Conservation (phyloP, 371 early-diverging fungal genomes). For the Mucor sp. region DNA sequence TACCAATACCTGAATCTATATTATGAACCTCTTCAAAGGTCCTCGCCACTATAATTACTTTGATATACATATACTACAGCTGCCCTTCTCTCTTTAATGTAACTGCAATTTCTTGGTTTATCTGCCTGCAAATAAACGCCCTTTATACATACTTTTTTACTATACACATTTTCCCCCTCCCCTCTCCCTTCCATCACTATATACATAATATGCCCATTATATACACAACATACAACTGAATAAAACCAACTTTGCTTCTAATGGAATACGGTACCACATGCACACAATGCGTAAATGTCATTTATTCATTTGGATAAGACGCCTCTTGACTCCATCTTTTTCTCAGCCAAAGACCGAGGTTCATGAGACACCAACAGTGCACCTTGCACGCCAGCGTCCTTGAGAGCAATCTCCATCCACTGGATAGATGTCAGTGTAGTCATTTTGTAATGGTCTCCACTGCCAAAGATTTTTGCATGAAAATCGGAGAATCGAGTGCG, state of each 20-base stretch:
- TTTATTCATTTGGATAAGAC: neutral
- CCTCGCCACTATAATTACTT: neutral
- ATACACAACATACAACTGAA: neutral
- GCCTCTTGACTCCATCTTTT: slow-evolving; percentile 35
- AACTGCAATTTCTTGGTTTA: neutral
- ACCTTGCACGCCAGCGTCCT: slow-evolving; percentile 49
- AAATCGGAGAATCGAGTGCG: slow-evolving; percentile 45
- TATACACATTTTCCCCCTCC: neutral
- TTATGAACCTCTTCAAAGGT: neutral
- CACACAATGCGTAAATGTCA: neutral
- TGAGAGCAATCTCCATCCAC: slow-evolving; percentile 56
- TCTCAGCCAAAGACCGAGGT: slow-evolving; percentile 59
- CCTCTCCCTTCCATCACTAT: neutral
- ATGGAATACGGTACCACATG: neutral
- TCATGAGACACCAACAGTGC: slow-evolving; percentile 52
- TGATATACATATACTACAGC: neutral
- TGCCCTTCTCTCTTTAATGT: neutral
- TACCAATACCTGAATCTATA: neutral
- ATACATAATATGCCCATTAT: neutral
- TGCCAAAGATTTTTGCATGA: slow-evolving; percentile 62
- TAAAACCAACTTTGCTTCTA: neutral
- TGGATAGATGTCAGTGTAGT: slow-evolving; percentile 65
- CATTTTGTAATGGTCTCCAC: slow-evolving; percentile 49
- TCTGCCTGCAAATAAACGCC: neutral
- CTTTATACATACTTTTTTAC: neutral